Base-by-base conservation (phyloP, 1,139 yeast species). In the Maudiozyma humilis region DNA sequence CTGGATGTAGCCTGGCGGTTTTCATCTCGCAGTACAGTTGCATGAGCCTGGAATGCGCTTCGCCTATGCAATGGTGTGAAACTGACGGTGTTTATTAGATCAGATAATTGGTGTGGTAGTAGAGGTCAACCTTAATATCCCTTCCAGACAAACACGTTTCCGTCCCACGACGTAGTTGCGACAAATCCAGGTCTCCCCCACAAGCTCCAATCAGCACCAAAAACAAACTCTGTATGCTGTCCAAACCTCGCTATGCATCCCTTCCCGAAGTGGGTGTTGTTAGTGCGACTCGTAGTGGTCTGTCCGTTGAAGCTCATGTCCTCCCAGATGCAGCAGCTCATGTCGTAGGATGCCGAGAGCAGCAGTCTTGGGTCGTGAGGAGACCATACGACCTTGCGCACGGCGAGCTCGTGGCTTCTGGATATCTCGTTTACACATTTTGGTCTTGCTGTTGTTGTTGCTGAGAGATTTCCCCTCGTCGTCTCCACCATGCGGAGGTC, bases 151-250 rank as follows among this genome's bases (percentile, higher is more conserved):
- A 82, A 80, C 10, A 88, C 82, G 83, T 85, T 87, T 58, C 91
- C 95, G 66, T 91, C 98, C 96, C 96, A 91, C 1, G 96, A 96
- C 0, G 91, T 82, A 19, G 95, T 79, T 8, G 94, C 95, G 16
- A 83, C 89, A 87, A 94, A 89, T 1, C 96, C 97, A 3, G 93
- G 94, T 52, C 82, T 80, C 8, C 97, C 97, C 96, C 97, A 91
- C 44, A 91, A 66, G 53, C 95, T 82, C 82, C 95, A 91, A 64
- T 91, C 97, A 51, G 91, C 82, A n/a, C 94, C 96, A 52, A 85
- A 78, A 2, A 84, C 96, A 66, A 91, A 91, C 67, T 91, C 98
- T 33, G 78, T 73, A 65, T 91, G 97, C 40, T 65, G 67, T 29
- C 73, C 71, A 70, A 87, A 84, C n/a, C 75, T 72, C 7, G 76